Base-by-base conservation (phyloP, 495 filamentous ascomycete genomes). In the Penicillium verhagenii region DNA sequence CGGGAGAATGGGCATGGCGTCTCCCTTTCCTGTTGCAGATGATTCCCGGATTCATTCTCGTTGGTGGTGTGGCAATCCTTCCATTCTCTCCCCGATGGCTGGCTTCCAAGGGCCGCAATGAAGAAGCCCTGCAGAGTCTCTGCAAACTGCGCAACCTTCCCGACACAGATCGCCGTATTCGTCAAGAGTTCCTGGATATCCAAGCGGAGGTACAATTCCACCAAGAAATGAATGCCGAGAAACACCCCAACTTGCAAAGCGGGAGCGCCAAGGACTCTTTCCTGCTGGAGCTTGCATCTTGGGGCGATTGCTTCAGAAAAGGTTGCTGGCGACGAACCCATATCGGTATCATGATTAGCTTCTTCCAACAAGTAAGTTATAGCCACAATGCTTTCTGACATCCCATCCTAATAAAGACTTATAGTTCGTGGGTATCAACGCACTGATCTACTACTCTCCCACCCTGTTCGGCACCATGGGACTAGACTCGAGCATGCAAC, bases 401-500 rank as follows among this genome's bases (percentile, higher is more conserved):
- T 45, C 6, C 33, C 39, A 33, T 29, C 16, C 47, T 63, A 48
- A 63, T 47, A 11, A 21, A 6, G 37, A 18, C n/a, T n/a, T 56
- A 64, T 63, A 80, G 65, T 80, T 79, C 28, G 71, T 75, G 0
- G 76, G 75, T 1, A 78, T 81, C 54, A 79, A 80, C 48, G 78
- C 76, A 6, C 54, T 79, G 0, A 76, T 79, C n/a, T 82, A 83
- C 64, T 86, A 84, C 62, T 74, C 72, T 0, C 82, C 82, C 0
- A 81, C 76, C 0, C 67, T 86, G 0, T 86, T 85, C 54, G 57
- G 72, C n/a, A 81, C 77, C 1, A 80, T 85, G 72, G 82, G 83
- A 7, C 70, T 85, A 8, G 65, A 79, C 47, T 71, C 74, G 47
- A 70, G 71, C 35, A 82, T 83, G 79, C 79, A 81, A 48, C 70